Percentiles rank a stretch among this genome's conserved stretches.
Conservation (phyloP, 768 basidiomycete species). For the Clitopilus hobsonii region DNA sequence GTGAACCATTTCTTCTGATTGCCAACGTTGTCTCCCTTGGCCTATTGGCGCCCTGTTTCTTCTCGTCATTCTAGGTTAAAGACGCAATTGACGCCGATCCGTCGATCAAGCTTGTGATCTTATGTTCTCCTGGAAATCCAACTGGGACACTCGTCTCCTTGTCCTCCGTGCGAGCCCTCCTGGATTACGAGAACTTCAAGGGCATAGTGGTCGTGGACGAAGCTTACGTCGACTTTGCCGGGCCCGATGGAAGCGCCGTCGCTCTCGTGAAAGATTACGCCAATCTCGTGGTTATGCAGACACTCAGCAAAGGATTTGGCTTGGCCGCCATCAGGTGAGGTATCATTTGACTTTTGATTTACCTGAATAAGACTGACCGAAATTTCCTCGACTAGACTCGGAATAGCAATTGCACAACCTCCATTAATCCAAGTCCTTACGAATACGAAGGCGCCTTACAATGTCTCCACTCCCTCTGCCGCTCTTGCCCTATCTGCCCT, state of each 20-base stretch:
- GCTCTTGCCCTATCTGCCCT: conserved; percentile 77
- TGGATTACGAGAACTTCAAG: conserved; percentile 79
- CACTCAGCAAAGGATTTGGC: conserved; percentile 94
- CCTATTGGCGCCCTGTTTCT: not conserved
- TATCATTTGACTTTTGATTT: not conserved
- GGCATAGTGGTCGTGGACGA: conserved; percentile 95
- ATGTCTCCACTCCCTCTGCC: conserved; percentile 89
- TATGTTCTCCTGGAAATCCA: conserved; percentile 97
- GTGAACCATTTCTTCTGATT: not conserved
- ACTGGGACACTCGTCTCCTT: conserved; percentile 86
- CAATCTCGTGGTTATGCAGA: conserved; percentile 94
- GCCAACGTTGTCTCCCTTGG: not conserved
- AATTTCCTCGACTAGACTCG: conserved; percentile 49
- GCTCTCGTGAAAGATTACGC: conserved; percentile 73
- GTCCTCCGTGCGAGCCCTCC: conserved; percentile 55
- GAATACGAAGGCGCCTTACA: conserved; percentile 98
- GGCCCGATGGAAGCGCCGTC: conserved; percentile 55
- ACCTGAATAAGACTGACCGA: not conserved
- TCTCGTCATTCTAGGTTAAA: conserved; percentile 54
- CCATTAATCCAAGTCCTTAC: conserved; percentile 85
- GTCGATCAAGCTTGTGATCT: conserved; percentile 84
- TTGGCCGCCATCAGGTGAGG: conserved; percentile 89
- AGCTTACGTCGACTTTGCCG: conserved; percentile 94
- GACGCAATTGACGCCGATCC: conserved; percentile 63
- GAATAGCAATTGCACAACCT: conserved; percentile 86